Conservation (phyloP, 2,329 filamentous ascomycete species). For the Aureobasidium subglaciale region DNA sequence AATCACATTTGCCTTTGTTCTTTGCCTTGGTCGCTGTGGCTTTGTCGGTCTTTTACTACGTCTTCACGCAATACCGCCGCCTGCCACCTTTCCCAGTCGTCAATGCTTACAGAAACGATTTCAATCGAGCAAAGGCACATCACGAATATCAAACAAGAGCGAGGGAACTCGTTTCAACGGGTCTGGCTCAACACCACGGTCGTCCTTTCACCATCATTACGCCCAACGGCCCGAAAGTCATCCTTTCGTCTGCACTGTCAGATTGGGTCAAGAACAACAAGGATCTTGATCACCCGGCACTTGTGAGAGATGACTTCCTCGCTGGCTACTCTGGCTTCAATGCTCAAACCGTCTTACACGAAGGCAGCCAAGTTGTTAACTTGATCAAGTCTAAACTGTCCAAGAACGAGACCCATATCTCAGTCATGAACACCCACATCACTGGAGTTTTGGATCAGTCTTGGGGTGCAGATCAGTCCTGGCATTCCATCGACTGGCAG, state of each 20-base stretch:
- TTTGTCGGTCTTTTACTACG: no score
- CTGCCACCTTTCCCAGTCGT: neutral
- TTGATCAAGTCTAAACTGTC: neutral
- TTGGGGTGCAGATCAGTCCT: neutral
- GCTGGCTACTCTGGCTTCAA: neutral
- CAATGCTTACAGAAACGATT: neutral
- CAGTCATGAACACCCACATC: neutral
- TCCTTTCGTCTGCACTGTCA: neutral
- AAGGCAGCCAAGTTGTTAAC: neutral
- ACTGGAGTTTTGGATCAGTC: neutral
- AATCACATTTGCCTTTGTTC: no score
- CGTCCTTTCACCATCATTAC: neutral
- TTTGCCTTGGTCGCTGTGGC: no score
- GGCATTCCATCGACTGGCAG: neutral
- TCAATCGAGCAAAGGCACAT: neutral
- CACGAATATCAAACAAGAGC: neutral
- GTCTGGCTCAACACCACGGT: neutral
- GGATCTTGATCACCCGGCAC: neutral
- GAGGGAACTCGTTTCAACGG: neutral
- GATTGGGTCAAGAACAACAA: neutral
- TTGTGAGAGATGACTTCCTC: neutral
- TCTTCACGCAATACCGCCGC: no score
- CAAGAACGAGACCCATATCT: neutral
- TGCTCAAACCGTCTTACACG: neutral
- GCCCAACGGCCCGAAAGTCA: neutral